Base-by-base conservation (phyloP, 257 asterid genomes). In the Rubia yunnanensis region DNA sequence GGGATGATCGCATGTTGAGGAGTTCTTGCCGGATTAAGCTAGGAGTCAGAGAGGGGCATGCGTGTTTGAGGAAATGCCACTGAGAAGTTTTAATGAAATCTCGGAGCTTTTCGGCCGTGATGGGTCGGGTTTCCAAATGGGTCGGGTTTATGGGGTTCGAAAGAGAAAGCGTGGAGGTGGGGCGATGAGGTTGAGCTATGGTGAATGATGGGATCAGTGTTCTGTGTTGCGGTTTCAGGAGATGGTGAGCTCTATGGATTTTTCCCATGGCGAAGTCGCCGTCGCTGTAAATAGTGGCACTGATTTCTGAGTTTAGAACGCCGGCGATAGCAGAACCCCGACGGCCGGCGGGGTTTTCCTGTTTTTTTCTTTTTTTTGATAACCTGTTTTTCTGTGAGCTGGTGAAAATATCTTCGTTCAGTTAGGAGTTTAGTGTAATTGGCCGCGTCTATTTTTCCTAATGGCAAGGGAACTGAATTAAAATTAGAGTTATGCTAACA, bases 51-150 rank as follows among this genome's bases (percentile, higher is more conserved):
- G 70, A 46, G 15, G 81, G 71, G 0, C 81, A 57, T 23, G 77
- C 20, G 9, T 77, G 90, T 86, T 84, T 77, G 88, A 86, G 75
- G 58, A 73, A 86, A 39, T 80, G 85, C 90, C 88, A 84, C 74
- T 84, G 76, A 78, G 88, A 84, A 71, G 79, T 67, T 58, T 57
- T 64, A 31, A 76, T 61, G 26, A 67, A 67, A 7, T 64, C 70
- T 38, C 5, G 58, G 0, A 83, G 72, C 4, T 15, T 9, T 0
- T 64, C 62, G 0, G 73, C 34, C 10, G 77, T 65, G 24, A 74
- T 58, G 56, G 76, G 52, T 5, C 44, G 49, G n/a, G 65, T 14
- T 60, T 65, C 57, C 26, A 65, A 17, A 63, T 36, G 32, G 24
- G 61, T 0, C 7, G 66, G 27, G 4, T 32, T 69, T 36, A 65